Percentiles rank a stretch among this genome's conserved stretches.
Conservation (phyloP, 2,329 filamentous ascomycete genomes). For the Gnomoniopsis sp. region DNA sequence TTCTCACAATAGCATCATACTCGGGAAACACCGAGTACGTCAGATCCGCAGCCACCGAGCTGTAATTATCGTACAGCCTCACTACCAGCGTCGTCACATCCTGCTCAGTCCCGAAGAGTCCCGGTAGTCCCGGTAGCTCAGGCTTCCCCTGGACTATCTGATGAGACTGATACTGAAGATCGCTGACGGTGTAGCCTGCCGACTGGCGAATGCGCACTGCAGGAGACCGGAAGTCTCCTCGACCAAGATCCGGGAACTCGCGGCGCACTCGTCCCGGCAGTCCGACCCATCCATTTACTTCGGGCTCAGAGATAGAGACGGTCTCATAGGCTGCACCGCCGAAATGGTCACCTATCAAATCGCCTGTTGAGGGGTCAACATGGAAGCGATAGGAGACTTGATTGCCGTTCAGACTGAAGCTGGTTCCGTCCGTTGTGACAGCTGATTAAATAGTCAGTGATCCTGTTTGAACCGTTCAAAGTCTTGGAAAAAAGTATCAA, state of each 20-base stretch:
- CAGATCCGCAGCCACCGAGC: conserved; percentile 54
- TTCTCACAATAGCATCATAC: conserved; percentile 59
- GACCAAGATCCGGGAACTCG: conserved; percentile 62
- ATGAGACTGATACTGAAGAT: conserved; percentile 56
- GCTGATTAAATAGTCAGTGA: conserved; percentile 32
- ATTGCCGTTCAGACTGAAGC: conserved; percentile 54
- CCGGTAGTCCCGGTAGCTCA: conserved; percentile 50
- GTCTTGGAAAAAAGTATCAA: too few species aligned
- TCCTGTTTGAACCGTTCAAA: too few species aligned
- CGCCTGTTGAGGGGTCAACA: conserved; percentile 51
- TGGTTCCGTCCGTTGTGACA: conserved; percentile 50
- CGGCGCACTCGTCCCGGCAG: conserved; percentile 49
- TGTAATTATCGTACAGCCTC: conserved; percentile 56
- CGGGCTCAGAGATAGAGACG: conserved; percentile 29
- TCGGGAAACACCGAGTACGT: conserved; percentile 62
- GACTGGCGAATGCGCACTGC: conserved; percentile 59
- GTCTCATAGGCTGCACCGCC: conserved; percentile 54
- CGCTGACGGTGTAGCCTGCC: conserved; percentile 55
- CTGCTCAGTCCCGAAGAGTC: conserved; percentile 52
- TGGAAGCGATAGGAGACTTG: conserved; percentile 62
- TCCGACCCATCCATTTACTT: conserved; percentile 52
- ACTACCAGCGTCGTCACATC: conserved; percentile 59
- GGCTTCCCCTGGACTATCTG: conserved; percentile 55
- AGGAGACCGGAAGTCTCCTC: conserved; percentile 60
- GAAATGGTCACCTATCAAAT: conserved; percentile 60